Conservation (phyloP, 805 yeast species). For the Kodamaea kaohsiungensis region DNA sequence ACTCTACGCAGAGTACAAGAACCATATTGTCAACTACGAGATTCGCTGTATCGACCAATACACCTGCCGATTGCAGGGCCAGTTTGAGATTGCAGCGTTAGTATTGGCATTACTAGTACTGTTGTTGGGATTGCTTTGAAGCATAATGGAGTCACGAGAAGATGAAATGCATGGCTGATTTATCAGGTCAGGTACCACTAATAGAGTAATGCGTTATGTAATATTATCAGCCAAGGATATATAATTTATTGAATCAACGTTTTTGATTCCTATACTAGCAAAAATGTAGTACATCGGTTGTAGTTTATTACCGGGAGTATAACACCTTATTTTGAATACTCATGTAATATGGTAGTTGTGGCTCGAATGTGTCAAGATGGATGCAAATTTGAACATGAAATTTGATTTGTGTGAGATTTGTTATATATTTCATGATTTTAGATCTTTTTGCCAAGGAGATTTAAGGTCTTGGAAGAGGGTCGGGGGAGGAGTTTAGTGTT, state of each 20-base stretch:
- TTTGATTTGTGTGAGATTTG: no score
- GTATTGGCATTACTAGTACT: neutral
- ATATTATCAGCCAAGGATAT: neutral
- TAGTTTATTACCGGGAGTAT: no score
- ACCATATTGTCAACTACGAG: neutral
- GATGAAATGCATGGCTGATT: neutral
- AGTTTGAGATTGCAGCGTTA: conserved; percentile 4
- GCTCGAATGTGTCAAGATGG: no score
- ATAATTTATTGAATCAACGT: neutral
- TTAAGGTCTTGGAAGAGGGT: no score
- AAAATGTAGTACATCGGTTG: no score
- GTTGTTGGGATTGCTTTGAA: neutral
- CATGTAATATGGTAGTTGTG: no score
- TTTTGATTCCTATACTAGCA: neutral
- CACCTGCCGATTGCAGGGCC: neutral
- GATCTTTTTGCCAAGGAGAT: no score
- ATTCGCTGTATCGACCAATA: neutral
- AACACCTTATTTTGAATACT: no score
- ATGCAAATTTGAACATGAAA: no score
- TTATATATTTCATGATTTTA: no score
- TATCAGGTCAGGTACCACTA: neutral
- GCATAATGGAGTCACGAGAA: neutral
- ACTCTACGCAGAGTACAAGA: conserved; percentile 1
- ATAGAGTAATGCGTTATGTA: neutral
- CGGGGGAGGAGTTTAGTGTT: no score